Evolutionary conservation across 768 basidiomycete genomes (phyloP).

Genomic region (Hericium alpestre): DNA sequence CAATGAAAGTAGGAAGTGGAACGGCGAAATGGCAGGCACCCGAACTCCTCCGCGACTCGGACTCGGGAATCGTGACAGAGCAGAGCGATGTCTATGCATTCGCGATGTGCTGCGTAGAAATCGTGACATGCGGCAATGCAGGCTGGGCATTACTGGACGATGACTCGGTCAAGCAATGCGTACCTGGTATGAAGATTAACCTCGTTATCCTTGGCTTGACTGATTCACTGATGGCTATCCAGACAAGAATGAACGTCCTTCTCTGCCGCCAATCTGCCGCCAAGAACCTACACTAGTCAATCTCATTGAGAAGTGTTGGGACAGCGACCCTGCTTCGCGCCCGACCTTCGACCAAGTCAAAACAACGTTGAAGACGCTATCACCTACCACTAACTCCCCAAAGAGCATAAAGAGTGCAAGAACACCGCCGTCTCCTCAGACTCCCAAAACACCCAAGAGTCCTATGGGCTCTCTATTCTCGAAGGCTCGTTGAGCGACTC

Average conservation of each 20-base stretch:
- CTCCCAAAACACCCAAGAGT: no score
- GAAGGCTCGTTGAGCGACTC: no score
- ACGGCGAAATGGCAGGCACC: constrained; percentile 60
- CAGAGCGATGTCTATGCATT: constrained; percentile 58
- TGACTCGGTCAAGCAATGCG: constrained; percentile 36
- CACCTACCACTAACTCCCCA: no score
- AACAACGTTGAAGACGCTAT: no score
- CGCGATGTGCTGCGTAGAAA: constrained; percentile 54
- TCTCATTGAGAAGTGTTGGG: not conserved
- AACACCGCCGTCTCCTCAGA: no score
- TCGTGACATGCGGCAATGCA: constrained; percentile 49
- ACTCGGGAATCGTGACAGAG: constrained; percentile 33
- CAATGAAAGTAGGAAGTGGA: constrained; percentile 44
- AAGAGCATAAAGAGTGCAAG: no score
- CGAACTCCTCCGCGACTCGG: constrained; percentile 44
- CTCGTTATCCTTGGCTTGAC: not conserved
- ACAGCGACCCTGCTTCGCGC: not conserved
- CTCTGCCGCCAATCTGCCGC: no score
- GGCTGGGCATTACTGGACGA: constrained; percentile 48
- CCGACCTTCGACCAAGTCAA: not conserved
- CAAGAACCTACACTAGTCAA: not conserved
- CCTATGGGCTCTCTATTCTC: no score
- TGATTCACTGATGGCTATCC: not conserved
- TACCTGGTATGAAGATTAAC: constrained; percentile 28
- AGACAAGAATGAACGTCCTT: no score